Evolutionary conservation across 2,329 filamentous ascomycete genomes (phyloP).

Genomic region (Blastomyces gilchristii): DNA sequence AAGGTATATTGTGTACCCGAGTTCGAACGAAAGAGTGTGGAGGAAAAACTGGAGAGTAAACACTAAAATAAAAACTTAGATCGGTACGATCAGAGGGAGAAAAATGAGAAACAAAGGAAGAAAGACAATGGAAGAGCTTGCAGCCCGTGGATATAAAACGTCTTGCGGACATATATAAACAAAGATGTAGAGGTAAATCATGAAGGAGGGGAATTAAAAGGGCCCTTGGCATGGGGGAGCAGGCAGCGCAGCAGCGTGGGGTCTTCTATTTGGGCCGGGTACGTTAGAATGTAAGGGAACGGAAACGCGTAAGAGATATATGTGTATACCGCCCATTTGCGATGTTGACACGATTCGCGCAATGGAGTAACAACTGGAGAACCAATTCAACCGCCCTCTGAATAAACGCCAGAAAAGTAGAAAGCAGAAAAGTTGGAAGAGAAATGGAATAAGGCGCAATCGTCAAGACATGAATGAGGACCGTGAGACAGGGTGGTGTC

Average conservation of each 20-base stretch:
- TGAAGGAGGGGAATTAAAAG: neutral
- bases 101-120: neutral
- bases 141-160: slow-evolving; percentile 3
- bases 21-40: neutral
- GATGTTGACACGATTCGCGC: neutral
- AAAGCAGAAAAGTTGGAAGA: slow-evolving; percentile 6
- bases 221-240: neutral
- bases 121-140: neutral
- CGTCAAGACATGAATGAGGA: slow-evolving; percentile 28
- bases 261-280: neutral
- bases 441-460: slow-evolving; percentile 22
- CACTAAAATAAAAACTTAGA: slow-evolving; percentile 4
- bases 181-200: slow-evolving; percentile 2
- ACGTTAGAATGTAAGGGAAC: neutral
- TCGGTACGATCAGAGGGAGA: neutral
- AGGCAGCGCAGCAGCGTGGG: neutral
- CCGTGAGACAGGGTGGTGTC: slow-evolving; percentile 18
- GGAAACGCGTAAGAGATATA: neutral
- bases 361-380: neutral
- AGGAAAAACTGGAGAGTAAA: neutral
- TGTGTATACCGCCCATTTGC: slow-evolving; percentile 3
- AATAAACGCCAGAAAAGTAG: slow-evolving; percentile 13
- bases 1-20: neutral
- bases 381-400: slow-evolving; percentile 4
- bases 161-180: slow-evolving; percentile 5